Evolutionary conservation across 2,329 filamentous ascomycete genomes (phyloP).

Genomic region (Penicillium sp.): DNA sequence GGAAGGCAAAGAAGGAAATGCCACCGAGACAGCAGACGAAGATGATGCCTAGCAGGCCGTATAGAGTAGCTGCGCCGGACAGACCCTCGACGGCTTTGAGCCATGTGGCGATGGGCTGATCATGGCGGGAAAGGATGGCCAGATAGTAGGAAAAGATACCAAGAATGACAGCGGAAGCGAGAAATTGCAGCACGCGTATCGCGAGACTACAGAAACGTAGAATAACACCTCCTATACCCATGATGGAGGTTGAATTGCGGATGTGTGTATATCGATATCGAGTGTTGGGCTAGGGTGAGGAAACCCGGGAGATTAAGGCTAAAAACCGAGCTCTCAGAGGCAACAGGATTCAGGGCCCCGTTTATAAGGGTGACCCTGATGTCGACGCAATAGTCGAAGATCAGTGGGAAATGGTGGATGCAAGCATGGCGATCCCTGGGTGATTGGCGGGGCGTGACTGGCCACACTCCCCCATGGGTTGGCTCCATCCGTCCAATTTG

Average conservation of each 20-base stretch:
- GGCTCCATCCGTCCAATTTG: background rate
- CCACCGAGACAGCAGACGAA: slow-evolving; percentile 81
- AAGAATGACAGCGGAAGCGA: slow-evolving; percentile 73
- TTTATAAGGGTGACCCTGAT: slow-evolving; percentile 15
- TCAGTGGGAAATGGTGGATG: slow-evolving; percentile 16
- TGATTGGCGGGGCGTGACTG: slow-evolving; percentile 3
- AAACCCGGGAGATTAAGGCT: background rate
- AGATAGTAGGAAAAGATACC: slow-evolving; percentile 86
- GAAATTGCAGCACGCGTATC: slow-evolving; percentile 74
- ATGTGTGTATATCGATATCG: background rate
- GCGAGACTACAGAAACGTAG: slow-evolving; percentile 73
- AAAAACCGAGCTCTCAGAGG: slow-evolving; percentile 2
- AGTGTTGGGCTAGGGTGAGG: background rate
- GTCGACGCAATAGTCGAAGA: slow-evolving; percentile 20
- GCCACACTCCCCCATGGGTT: background rate
- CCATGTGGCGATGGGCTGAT: slow-evolving; percentile 65
- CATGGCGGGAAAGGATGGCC: slow-evolving; percentile 68
- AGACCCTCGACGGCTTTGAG: slow-evolving; percentile 78
- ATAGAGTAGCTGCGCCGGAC: slow-evolving; percentile 73
- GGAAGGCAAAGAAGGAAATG: slow-evolving; percentile 69
- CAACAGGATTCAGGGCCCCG: slow-evolving; percentile 19
- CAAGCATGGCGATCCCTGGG: slow-evolving; percentile 4
- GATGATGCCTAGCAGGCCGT: slow-evolving; percentile 72
- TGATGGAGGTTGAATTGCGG: slow-evolving; percentile 39
- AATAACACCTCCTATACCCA: slow-evolving; percentile 64